These are phyloP conservation scores for Ascochyta pisi DNA, from an alignment of 2,329 filamentous ascomycete genomes.

Conservation along the genomic window DNA sequence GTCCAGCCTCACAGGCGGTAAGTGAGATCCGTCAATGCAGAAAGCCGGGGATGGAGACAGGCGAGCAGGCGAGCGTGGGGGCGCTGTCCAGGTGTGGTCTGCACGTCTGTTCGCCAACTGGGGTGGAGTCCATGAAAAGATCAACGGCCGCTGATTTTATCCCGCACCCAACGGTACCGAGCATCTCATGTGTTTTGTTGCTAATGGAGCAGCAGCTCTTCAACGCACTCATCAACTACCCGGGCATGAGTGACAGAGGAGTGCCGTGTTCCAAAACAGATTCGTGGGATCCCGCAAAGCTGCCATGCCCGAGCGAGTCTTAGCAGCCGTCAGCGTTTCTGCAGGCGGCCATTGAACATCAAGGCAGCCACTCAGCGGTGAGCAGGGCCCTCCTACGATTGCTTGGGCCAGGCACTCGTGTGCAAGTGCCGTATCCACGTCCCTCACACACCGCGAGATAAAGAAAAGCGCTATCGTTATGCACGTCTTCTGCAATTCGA, in stretches of 20 bases:
- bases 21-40: conserved; percentile 8
- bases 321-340: conserved; percentile 11
- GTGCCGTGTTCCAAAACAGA: neutral
- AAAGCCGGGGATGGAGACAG: conserved; percentile 16
- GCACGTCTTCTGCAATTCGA: conserved; percentile 1
- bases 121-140: neutral
- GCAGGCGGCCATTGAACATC: conserved; percentile 5
- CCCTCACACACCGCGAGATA: conserved; percentile 6
- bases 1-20: conserved; percentile 13
- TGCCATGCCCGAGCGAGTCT: conserved; percentile 3
- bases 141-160: conserved; percentile 6
- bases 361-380: conserved; percentile 23
- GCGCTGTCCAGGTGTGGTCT: conserved; percentile 1
- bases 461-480: conserved; percentile 14
- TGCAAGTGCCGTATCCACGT: conserved; percentile 4
- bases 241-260: neutral
- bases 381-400: neutral
- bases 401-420: conserved; percentile 8
- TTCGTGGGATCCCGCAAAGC: neutral
- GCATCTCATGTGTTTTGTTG: neutral
- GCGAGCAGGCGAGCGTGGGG: conserved; percentile 20
- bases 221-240: neutral
- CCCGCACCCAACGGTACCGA: neutral
- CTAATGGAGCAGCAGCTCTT: neutral
- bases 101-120: conserved; percentile 10